phyloP scores from a whole-genome alignment of 2,329 filamentous ascomycete species.

The Colletotrichum liriopes region DNA sequence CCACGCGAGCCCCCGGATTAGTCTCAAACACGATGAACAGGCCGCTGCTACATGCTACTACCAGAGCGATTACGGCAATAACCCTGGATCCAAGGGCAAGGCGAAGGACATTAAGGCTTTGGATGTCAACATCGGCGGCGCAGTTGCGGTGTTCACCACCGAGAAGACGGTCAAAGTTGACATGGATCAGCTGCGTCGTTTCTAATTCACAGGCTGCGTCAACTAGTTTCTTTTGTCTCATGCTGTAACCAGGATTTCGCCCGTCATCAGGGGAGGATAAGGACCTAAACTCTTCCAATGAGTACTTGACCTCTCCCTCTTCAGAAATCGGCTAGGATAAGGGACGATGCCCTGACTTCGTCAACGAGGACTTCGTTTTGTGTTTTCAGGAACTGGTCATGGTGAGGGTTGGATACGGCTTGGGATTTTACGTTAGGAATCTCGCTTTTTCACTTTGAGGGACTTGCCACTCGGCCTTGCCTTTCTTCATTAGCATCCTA shows the following conservation, averaged over 20 bases:
- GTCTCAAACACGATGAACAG: neutral
- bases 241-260: neutral
- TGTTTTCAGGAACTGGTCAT: neutral
- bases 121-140: neutral
- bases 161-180: slow-evolving; percentile 7
- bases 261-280: neutral
- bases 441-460: neutral
- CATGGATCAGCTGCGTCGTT: neutral
- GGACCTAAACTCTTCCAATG: neutral
- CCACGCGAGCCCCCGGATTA: neutral
- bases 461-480: neutral
- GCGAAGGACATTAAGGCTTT: neutral
- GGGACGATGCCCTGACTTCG: neutral
- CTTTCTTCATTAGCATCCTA: neutral
- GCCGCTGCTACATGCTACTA: neutral
- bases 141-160: slow-evolving; percentile 6
- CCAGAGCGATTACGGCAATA: neutral
- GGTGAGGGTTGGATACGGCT: neutral
- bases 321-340: neutral
- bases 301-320: neutral
- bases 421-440: neutral
- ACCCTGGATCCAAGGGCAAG: neutral
- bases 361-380: neutral
- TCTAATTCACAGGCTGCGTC: neutral
- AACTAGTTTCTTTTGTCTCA: neutral